Evolutionary conservation across 2,329 filamentous ascomycete genomes (phyloP).

Genomic region (Xylaria sp.): DNA sequence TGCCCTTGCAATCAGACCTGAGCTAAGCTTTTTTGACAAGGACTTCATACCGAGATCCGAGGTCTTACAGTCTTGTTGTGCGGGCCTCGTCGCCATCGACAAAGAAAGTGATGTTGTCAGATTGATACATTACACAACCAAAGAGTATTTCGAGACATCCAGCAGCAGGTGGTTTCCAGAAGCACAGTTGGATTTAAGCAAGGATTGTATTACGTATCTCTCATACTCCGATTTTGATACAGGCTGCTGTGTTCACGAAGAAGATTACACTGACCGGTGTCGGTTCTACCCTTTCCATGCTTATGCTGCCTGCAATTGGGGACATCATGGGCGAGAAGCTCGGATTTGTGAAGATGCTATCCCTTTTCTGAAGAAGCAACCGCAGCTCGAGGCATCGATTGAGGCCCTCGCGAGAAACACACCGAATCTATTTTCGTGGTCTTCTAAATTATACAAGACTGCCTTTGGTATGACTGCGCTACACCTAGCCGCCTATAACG

Average conservation of each 20-base stretch:
- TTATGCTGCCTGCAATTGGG: slow-evolving; percentile 12
- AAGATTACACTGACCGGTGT: neutral
- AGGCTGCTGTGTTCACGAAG: neutral
- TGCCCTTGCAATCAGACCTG: no score
- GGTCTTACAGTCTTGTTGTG: no score
- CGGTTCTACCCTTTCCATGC: slow-evolving; percentile 11
- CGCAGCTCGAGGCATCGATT: neutral
- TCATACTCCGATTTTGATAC: slow-evolving; percentile 34
- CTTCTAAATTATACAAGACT: no score
- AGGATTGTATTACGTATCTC: slow-evolving; percentile 53
- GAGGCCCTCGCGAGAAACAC: no score
- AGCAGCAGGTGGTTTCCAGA: slow-evolving; percentile 48
- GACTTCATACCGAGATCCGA: no score
- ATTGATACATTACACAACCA: slow-evolving; percentile 59
- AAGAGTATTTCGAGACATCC: slow-evolving; percentile 56
- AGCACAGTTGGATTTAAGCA: slow-evolving; percentile 46
- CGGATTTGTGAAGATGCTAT: neutral
- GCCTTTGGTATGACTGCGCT: neutral
- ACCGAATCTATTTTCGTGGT: neutral
- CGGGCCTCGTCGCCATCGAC: slow-evolving; percentile 56
- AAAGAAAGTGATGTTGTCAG: slow-evolving; percentile 53
- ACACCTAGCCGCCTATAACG: slow-evolving; percentile 12
- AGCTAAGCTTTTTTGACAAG: no score
- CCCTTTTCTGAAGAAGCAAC: neutral
- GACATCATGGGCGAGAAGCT: neutral